A percentile compares a stretch with the other conserved stretches of the same genome.
Evolutionary conservation across 2,329 filamentous ascomycete species (phyloP).

Genomic region (Cercospora janseana): DNA sequence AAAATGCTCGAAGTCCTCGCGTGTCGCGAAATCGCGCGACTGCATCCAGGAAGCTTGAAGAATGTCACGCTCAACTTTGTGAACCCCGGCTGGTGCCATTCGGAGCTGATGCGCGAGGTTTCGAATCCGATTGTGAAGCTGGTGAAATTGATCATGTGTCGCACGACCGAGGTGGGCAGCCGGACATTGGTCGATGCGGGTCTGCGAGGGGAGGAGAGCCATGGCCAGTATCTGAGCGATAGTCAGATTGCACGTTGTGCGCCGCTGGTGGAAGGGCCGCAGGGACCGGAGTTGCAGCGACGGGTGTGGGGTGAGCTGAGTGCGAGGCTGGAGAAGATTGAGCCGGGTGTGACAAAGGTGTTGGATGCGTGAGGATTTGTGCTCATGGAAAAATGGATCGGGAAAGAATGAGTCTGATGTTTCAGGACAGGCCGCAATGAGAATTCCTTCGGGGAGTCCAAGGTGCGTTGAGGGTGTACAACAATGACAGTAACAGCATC

Average conservation of each 20-base stretch:
- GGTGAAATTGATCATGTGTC: slow-evolving; percentile 29
- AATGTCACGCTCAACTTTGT: slow-evolving; percentile 52
- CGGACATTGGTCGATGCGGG: slow-evolving; percentile 45
- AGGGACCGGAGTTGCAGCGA: slow-evolving; percentile 40
- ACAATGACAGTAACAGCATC: too few relatives aligned
- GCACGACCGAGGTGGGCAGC: slow-evolving; percentile 43
- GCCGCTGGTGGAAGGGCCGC: slow-evolving; percentile 38
- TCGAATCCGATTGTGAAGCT: slow-evolving; percentile 17
- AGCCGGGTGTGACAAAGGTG: slow-evolving; percentile 34
- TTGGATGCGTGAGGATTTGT: slow-evolving; percentile 17
- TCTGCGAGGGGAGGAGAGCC: slow-evolving; percentile 37
- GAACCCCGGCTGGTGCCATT: slow-evolving; percentile 56
- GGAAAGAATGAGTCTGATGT: too few relatives aligned
- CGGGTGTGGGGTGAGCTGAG: slow-evolving; percentile 44
- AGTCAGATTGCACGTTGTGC: slow-evolving; percentile 31
- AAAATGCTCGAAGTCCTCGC: slow-evolving; percentile 52
- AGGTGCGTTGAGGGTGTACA: too few relatives aligned
- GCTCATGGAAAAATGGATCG: too few relatives aligned
- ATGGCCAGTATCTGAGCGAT: slow-evolving; percentile 45
- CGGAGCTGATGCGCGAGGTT: slow-evolving; percentile 42
- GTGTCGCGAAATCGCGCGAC: slow-evolving; percentile 38
- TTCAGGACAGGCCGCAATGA: too few relatives aligned
- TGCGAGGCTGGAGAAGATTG: slow-evolving; percentile 41
- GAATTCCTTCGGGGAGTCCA: too few relatives aligned
- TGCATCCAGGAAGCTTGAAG: slow-evolving; percentile 26